Conservation (phyloP, 192 early-diverging fungal genomes). For the Coemansia sp. region DNA sequence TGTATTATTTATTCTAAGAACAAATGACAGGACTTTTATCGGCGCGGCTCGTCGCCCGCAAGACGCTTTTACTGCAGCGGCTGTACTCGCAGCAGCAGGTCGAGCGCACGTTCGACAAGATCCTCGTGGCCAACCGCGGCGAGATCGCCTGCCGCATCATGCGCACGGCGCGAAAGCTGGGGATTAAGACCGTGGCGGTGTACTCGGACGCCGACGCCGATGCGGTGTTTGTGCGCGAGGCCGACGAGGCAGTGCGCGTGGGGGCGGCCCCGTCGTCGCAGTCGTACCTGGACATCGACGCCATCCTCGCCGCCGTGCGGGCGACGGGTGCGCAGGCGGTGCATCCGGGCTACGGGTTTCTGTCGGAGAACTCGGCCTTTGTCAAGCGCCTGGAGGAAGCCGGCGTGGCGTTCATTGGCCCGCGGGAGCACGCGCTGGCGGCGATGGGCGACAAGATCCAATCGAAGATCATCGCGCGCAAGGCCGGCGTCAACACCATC, state of each 20-base stretch:
- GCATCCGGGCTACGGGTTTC: conserved; percentile 94
- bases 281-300: conserved; percentile 79
- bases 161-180: conserved; percentile 87
- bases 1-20: too few relatives aligned
- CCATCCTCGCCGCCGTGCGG: conserved; percentile 76
- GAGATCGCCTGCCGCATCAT: conserved; percentile 96
- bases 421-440: conserved; percentile 66
- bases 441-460: conserved; percentile 84
- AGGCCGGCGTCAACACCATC: conserved; percentile 74
- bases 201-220: conserved; percentile 92
- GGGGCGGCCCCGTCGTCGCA: conserved; percentile 78
- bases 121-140: conserved; percentile 93
- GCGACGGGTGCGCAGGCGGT: conserved; percentile 85
- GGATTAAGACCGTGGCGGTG: conserved; percentile 92
- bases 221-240: conserved; percentile 81
- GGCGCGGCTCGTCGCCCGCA: background rate
- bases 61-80: background rate
- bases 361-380: conserved; percentile 88
- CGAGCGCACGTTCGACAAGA: conserved; percentile 73
- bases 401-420: conserved; percentile 76
- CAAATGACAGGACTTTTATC: background rate
- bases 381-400: conserved; percentile 72
- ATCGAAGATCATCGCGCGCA: conserved; percentile 72
- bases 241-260: conserved; percentile 84
- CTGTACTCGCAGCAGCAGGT: background rate